phyloP scores from a whole-genome alignment of 2,329 filamentous ascomycete species.

The Cladosporium colombiae region DNA sequence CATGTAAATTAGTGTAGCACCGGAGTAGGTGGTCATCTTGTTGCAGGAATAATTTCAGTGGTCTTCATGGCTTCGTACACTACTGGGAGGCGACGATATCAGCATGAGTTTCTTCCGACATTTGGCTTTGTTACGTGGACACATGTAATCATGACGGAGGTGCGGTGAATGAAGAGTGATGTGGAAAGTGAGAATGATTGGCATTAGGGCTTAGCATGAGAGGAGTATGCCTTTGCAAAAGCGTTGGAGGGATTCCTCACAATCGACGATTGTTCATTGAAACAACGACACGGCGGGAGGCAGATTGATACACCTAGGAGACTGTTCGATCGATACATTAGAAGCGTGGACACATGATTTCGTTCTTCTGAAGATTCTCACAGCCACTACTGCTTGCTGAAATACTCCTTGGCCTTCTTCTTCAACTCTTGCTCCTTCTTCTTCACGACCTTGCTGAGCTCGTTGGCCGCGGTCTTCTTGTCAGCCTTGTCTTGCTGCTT shows the following conservation, averaged over 20 bases:
- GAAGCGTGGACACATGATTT: no score
- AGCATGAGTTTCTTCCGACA: background rate
- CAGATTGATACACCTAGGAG: background rate
- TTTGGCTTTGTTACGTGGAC: background rate
- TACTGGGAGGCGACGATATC: background rate
- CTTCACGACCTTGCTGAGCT: constrained; percentile 6
- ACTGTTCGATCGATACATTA: no score
- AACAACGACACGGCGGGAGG: no score
- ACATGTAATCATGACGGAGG: background rate
- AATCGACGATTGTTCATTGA: no score
- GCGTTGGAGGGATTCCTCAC: no score
- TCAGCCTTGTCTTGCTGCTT: constrained; percentile 12
- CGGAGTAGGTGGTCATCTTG: no score
- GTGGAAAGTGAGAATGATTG: background rate
- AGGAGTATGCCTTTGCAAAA: no score
- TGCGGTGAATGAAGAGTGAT: background rate
- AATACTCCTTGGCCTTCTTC: constrained; percentile 13
- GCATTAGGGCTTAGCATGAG: no score
- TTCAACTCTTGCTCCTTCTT: constrained; percentile 12
- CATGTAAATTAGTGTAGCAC: background rate
- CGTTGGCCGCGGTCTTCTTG: background rate
- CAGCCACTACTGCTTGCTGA: constrained; percentile 2
- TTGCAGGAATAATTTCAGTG: background rate
- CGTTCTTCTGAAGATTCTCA: no score
- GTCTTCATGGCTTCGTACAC: background rate